Base-by-base conservation (phyloP, 140 eudicot genomes). In the Erigeron philadelphicus region DNA sequence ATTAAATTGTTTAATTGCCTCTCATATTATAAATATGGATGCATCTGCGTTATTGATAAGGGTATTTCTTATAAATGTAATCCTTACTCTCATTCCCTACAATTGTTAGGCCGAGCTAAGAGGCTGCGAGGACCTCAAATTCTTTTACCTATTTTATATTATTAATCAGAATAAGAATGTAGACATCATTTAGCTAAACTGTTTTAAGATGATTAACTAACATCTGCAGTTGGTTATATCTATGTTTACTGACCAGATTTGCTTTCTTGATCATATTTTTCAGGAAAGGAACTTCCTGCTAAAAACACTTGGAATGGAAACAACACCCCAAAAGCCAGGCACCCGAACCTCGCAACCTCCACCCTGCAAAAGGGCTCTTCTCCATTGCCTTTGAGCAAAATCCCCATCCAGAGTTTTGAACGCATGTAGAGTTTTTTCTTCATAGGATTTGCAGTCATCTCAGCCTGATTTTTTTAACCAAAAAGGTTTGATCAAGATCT, bases 281-380 rank as follows among this genome's bases (percentile, higher is more conserved):
- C 96, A 91, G 98, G 99, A 93, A 81, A 83, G 89, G 83, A 95
- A 73, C 75, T 93, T 93, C 67, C 80, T 93, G 69, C 81, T 89
- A 78, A 93, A 79, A 85, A 82, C 99, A 68, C 94, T 93, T 21
- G 97, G 97, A 71, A 83, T 85, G 77, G 96, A 89, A 46, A 83
- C 90, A 47, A 71, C 95, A 53, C 80, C 88, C 12, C 67, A 68
- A 1, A 83, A 83, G 57, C 67, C 92, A 35, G 81, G 78, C 73
- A 75, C 76, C 75, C 80, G 80, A 76, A 67, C 85, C 43, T 68
- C 91, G 49, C 93, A 87, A 68, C 86, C 95, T 71, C 98, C 96
- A 70, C 84, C 85, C 21, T 93, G 99, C 86, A 93, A 86, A 84
- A 83, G 96, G 82, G 91, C 92, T 61, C 99, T 93, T 68, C 96